Evolutionary conservation across 139 green algal genomes (phyloP), one percentile per base, ranked within the genome.

Genomic region (Limnomonas spitsbergensis): DNA sequence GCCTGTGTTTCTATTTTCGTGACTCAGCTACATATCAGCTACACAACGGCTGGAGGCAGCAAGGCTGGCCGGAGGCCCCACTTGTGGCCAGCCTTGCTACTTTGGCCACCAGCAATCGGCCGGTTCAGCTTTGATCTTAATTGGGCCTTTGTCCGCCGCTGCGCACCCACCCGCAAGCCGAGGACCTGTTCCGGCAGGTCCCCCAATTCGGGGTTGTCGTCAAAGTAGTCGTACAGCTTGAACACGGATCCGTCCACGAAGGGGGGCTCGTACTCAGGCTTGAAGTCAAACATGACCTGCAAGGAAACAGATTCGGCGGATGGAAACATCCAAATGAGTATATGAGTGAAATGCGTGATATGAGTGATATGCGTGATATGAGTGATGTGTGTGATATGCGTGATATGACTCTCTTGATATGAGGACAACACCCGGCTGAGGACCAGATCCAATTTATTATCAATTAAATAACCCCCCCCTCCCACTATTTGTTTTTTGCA

Each of bases 271-370:
- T 85, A 78, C 2, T 66, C 47, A 0, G 83, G 83, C 9, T 69
- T 67, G 29, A 81, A 91, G 78, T 91, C 86, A 76, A 90, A 90
- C 86, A 90, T 90, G 24, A 90, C 40, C 79, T 80, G 69, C 68
- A 72, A 39, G 29, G n/a, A 61, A 61, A 61, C 47, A 24, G 24
- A 61, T n/a, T 61, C 14, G 24, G 47, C n/a, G n/a, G n/a, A n/a
- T n/a, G n/a, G n/a, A n/a, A n/a, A 66, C 40, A 20, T 4, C 2
- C 4, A 52, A 39, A 70, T 3, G 6, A 66, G 71, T 47, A 38
- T 27, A 66, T 37, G 31, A 4, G 38, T 26, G 20, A 35, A 66
- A 66, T 37, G 71, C 26, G 14, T 53, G 27, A 69, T n/a, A n/a
- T n/a, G n/a, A n/a, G n/a, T n/a, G n/a, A n/a, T n/a, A n/a, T n/a